Evolutionary conservation across 192 early-diverging fungal species (phyloP), one percentile per base, ranked within the genome.

Genomic region (Allomyces arbusculus): DNA sequence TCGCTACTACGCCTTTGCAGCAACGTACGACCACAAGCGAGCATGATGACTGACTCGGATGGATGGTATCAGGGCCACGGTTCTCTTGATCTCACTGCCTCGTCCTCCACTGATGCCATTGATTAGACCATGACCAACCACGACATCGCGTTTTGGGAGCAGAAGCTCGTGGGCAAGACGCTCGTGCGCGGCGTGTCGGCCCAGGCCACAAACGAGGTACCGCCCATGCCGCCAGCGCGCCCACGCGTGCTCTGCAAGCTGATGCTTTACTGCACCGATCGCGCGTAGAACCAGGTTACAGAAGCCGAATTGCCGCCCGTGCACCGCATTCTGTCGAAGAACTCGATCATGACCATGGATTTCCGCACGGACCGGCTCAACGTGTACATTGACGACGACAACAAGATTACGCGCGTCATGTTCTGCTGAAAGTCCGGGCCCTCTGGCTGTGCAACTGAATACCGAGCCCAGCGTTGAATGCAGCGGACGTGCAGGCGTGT

Each of bases 321-420:
- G 23, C 65, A 73, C 66, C 76, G 80, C 28, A 66, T 82, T 28
- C 65, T 79, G 16, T 16, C 61, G 14, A 72, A 71, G 11, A 68
- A 72, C 44, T 40, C 69, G 16, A 65, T 80, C 5, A 64, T 68
- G 44, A 82, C 80, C 3, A 75, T 77, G 76, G 80, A 82, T 25
- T 80, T 65, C 61, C 43, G 63, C 24, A 71, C 75, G 19, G 70
- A 76, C 14, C 65, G 80, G 25, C 43, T 82, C 40, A 82, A 82
- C 63, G 62, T 82, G 23, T 24, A 73, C 19, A 62, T 78, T n/a
- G 73, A 75, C 61, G 62, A 68, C 9, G 64, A 64, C 20, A 69
- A 72, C 58, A 65, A 69, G n/a, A 66, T 76, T n/a, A 65, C 26
- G 19, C 67, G 64, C 65, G 79, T 80, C 16, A 64, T 69, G 10